Conservation (phyloP, 1,284 basidiomycete genomes). For the Cryptococcus deneoformans region DNA sequence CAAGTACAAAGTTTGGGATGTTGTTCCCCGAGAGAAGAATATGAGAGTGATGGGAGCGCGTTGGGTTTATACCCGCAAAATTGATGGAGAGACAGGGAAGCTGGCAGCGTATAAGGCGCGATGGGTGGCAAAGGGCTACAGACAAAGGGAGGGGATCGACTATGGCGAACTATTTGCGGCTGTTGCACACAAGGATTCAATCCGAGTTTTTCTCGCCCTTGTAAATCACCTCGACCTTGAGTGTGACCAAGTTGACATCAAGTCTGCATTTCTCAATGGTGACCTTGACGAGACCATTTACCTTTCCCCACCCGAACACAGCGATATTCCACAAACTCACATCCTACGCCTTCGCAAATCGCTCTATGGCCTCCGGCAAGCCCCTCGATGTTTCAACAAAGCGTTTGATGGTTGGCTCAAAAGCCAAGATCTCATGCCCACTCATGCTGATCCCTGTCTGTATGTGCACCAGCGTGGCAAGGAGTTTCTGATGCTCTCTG, state of each 20-base stretch:
- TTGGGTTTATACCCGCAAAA: conserved; percentile 17
- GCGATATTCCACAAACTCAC: conserved; percentile 1
- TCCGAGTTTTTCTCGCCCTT: conserved; percentile 18
- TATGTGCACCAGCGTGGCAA: conserved; percentile 1
- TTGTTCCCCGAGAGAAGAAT: conserved; percentile 2
- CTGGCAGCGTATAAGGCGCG: conserved; percentile 12
- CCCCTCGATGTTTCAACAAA: conserved; percentile 23
- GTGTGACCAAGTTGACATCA: conserved; percentile 28
- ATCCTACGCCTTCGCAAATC: conserved; percentile 16
- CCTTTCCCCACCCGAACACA: conserved; percentile 17
- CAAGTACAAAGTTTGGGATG: conserved; percentile 16
- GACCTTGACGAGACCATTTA: conserved; percentile 6
- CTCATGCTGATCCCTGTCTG: conserved; percentile 9
- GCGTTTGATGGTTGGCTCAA: conserved; percentile 12
- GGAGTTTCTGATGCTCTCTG: conserved; percentile 16
- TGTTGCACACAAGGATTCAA: conserved; percentile 26
- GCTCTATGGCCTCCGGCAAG: conserved; percentile 25
- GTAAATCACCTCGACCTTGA: conserved; percentile 22
- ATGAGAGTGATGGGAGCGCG: neutral
- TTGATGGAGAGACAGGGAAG: conserved; percentile 12
- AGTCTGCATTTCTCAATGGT: conserved; percentile 14
- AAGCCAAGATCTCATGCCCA: conserved; percentile 9
- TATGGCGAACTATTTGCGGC: conserved; percentile 19
- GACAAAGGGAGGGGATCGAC: conserved; percentile 15
- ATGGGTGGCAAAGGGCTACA: conserved; percentile 15